Percentiles rank a stretch among this genome's conserved stretches.
Evolutionary conservation across 2,329 filamentous ascomycete genomes (phyloP).

Genomic region (Cladorrhinum sp.): DNA sequence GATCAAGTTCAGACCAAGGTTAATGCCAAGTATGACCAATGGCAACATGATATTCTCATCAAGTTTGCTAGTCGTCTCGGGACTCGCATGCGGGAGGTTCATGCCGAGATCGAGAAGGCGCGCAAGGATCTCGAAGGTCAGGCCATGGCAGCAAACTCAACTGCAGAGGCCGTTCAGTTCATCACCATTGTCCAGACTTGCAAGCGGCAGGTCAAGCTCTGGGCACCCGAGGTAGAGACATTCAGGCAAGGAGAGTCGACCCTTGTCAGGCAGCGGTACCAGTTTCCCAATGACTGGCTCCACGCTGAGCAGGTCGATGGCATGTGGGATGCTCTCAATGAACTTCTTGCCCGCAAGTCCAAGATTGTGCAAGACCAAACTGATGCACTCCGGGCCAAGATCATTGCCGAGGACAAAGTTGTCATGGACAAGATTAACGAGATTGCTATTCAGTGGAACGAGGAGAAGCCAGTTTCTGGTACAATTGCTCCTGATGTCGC

Average conservation of each 20-base stretch:
- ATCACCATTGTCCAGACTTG: conserved; percentile 97
- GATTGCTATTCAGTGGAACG: conserved; percentile 83
- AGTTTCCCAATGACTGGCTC: conserved; percentile 91
- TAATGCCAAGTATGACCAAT: conserved; percentile 98
- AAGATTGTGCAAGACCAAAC: conserved; percentile 97
- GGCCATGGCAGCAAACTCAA: conserved; percentile 89
- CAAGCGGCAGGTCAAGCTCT: conserved; percentile 87
- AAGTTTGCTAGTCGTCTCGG: conserved; percentile 91
- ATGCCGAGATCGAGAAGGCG: conserved; percentile 86
- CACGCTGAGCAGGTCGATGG: conserved; percentile 95
- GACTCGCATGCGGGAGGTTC: conserved; percentile 86
- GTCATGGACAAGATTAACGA: conserved; percentile 85
- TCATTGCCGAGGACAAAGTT: conserved; percentile 86
- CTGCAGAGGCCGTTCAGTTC: conserved; percentile 94
- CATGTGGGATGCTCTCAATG: conserved; percentile 90
- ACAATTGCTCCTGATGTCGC: conserved; percentile 88
- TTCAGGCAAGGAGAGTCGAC: conserved; percentile 96
- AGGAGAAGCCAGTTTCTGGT: conserved; percentile 94
- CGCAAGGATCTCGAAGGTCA: conserved; percentile 87
- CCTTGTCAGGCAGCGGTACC: conserved; percentile 85
- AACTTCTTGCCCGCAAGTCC: conserved; percentile 85
- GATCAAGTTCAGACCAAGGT: conserved; percentile 98
- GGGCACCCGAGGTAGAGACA: conserved; percentile 93
- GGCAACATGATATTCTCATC: conserved; percentile 94
- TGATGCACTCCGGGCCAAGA: conserved; percentile 91